A percentile compares a stretch with the other conserved stretches of the same genome.
Evolutionary conservation across 148 eudicot species (phyloP).

Genomic region (Chenopodium quinoa): DNA sequence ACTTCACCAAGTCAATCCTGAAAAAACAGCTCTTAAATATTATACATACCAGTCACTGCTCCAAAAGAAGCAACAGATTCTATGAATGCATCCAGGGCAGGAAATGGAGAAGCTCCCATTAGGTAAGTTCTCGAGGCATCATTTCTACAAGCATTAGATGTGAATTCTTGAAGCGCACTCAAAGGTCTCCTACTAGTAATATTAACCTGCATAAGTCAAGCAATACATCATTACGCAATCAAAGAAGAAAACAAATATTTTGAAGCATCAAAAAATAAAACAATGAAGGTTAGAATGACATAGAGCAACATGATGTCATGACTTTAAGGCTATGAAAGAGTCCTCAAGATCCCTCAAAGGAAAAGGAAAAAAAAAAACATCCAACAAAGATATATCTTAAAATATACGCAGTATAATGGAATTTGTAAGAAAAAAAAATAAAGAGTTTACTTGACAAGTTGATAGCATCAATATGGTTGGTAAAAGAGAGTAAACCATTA

Average conservation of each 20-base stretch:
- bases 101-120: slow-evolving; percentile 86
- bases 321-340: not conserved
- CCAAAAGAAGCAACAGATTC: slow-evolving; percentile 69
- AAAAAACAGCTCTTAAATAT: not conserved
- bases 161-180: slow-evolving; percentile 36
- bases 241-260: slow-evolving; percentile 6
- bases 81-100: slow-evolving; percentile 72
- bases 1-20: not conserved
- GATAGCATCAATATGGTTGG: not conserved
- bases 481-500: not conserved
- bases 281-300: not conserved
- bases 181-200: slow-evolving; percentile 30
- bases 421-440: not conserved
- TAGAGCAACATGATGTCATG: not conserved
- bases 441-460: not conserved
- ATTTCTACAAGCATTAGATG: slow-evolving; percentile 39
- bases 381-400: not conserved
- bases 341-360: not conserved
- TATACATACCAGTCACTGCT: slow-evolving; percentile 70
- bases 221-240: slow-evolving; percentile 9
- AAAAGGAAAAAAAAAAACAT: not conserved
- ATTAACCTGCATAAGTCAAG: slow-evolving; percentile 41
- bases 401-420: not conserved
- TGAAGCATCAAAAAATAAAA: not conserved
- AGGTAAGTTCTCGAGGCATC: slow-evolving; percentile 59